Evolutionary conservation across 2,329 filamentous ascomycete species (phyloP).

Genomic region (Ophiostoma australiae): DNA sequence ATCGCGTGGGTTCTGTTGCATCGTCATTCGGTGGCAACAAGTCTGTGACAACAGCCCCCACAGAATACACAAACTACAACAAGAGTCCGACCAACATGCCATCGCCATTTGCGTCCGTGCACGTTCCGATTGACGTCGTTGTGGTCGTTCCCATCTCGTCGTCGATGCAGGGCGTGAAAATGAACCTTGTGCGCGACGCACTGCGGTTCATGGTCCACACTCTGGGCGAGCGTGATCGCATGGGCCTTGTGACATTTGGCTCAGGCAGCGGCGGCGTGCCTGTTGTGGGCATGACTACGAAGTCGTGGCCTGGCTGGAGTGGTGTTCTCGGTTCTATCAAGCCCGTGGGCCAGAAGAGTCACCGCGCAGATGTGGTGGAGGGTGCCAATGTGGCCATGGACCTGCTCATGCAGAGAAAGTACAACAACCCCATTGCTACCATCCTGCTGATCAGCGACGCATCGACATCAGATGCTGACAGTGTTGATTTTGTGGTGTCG

Average conservation of each 20-base stretch:
- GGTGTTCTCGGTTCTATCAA: conserved; percentile 82
- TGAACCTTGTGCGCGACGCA: conserved; percentile 85
- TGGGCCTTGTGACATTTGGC: conserved; percentile 96
- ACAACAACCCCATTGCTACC: conserved; percentile 88
- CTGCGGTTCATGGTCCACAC: conserved; percentile 86
- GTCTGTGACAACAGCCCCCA: conserved; percentile 81
- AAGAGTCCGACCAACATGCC: conserved; percentile 38
- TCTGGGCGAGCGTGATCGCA: conserved; percentile 86
- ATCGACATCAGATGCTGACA: conserved; percentile 87
- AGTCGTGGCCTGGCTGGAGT: conserved; percentile 86
- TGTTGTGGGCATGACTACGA: conserved; percentile 96
- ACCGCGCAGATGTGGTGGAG: conserved; percentile 93
- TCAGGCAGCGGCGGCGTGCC: conserved; percentile 90
- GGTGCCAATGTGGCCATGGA: conserved; percentile 99
- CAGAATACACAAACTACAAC: conserved; percentile 79
- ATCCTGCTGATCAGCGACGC: conserved; percentile 98
- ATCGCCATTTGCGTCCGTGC: conserved; percentile 51
- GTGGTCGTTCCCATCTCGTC: conserved; percentile 96
- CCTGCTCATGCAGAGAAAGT: conserved; percentile 93
- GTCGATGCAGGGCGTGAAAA: conserved; percentile 99
- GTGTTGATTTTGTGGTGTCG: conserved; percentile 95
- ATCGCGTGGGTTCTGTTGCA: conserved; percentile 66
- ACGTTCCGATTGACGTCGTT: conserved; percentile 91
- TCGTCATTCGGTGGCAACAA: conserved; percentile 77
- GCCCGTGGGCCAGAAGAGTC: conserved; percentile 92